Evolutionary conservation across 202 grass and related monocot species (phyloP), one percentile per base, ranked within the genome.

Genomic region (Carex arenaria): DNA sequence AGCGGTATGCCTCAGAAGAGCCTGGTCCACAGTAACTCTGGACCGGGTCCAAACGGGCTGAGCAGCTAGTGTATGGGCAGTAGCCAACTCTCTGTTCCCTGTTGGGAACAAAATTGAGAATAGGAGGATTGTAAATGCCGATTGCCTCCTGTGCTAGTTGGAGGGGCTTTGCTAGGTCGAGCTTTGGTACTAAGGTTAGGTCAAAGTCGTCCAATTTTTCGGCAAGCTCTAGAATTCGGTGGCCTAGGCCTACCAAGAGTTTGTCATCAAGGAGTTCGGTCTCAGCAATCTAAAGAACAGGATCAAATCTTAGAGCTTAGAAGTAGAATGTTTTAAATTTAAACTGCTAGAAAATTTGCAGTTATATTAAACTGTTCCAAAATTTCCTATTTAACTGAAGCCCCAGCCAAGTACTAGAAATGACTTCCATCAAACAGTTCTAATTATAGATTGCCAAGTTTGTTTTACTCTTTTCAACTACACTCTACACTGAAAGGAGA

Each of bases 161-260:
- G 40, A 96, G 73, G n/a, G 97, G 90, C 81, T 86, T 96, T 90
- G 92, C 88, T 36, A 99, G 82, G 57, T 99, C 97, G 51, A 85
- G 89, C 85, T 85, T 94, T 52, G 97, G 91, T 80, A 99, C 91
- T 73, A 99, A 54, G 69, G 90, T 92, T 85, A 99, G 84, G 83
- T 99, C 97, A 30, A 99, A 99, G 65, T 99, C 91, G 53, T 99
- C 97, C 47, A 99, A 62, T 67, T 94, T 90, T 22, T 99, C 97
- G 70, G 89, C 91, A 40, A 99, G 89, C 84, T 99, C 97, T 59
- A 99, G 84, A 89, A 99, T 99, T 80, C 97, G 91, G 74, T 99
- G 97, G 20, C 93, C 97, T 87, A 99, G 82, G 80, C 91, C 97
- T 89, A 99, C 87, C 84, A 99, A 85, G 85, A 99, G 89, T 64